phyloP scores from a whole-genome alignment of 495 filamentous ascomycete species.

The Neurospora discreta region DNA sequence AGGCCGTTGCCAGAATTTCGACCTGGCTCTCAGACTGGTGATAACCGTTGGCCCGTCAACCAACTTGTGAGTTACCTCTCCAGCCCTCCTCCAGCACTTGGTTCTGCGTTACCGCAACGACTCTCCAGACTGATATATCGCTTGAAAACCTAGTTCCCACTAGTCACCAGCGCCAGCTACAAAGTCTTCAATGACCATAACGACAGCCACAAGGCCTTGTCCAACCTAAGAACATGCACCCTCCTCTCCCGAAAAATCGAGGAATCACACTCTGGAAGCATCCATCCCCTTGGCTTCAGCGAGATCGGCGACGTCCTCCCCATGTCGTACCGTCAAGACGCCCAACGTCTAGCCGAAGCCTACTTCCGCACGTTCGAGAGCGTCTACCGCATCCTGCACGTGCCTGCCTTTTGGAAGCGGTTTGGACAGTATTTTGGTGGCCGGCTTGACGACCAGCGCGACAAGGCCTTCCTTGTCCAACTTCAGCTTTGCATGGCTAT shows the following conservation, averaged over 20 bases:
- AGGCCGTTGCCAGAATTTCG: neutral
- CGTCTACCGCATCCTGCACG: conserved; percentile 42
- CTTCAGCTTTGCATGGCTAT: conserved; percentile 56
- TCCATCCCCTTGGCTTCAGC: neutral
- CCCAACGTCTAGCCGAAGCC: conserved; percentile 37
- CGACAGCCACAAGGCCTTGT: neutral
- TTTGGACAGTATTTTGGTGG: conserved; percentile 30
- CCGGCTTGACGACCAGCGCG: neutral
- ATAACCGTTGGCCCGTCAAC: neutral
- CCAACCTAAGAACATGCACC: neutral
- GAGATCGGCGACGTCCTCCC: neutral
- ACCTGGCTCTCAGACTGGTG: neutral
- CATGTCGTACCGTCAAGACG: conserved; percentile 1
- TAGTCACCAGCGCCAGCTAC: neutral
- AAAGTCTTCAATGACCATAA: neutral
- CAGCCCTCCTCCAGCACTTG: neutral
- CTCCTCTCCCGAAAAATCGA: neutral
- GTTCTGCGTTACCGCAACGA: neutral
- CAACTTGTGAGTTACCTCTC: neutral
- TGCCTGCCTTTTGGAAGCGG: conserved; percentile 39
- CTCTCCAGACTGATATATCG: neutral
- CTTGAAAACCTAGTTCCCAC: neutral
- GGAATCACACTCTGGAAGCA: neutral
- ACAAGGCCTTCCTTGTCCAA: conserved; percentile 40
- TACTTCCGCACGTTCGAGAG: conserved; percentile 42